phyloP scores from a whole-genome alignment of 2,329 filamentous ascomycete species.

The Calonectria henricotiae region DNA sequence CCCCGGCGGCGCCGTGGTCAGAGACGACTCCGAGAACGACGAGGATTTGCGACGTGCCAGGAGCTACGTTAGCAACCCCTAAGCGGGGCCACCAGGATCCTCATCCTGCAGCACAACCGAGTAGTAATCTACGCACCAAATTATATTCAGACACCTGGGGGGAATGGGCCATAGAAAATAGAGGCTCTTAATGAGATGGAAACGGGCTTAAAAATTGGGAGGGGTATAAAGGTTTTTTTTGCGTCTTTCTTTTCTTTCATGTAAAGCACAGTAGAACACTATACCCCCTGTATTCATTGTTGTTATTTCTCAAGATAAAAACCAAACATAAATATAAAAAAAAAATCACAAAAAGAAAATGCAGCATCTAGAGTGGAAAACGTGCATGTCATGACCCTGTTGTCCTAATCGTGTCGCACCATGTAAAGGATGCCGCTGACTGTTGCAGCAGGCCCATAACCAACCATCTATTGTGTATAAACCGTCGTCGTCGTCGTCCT shows the following conservation, averaged over 20 bases:
- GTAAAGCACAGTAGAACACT: slow-evolving; percentile 46
- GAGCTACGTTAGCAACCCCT: slow-evolving; percentile 67
- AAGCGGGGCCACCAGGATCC: slow-evolving; percentile 33
- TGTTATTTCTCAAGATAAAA: slow-evolving; percentile 5
- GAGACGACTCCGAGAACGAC: slow-evolving; percentile 56
- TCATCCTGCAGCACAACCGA: slow-evolving; percentile 20
- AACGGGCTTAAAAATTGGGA: slow-evolving; percentile 17
- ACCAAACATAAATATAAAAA: slow-evolving; percentile 22
- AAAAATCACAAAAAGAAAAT: slow-evolving; percentile 7
- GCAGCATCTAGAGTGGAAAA: slow-evolving; percentile 25
- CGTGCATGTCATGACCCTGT: slow-evolving; percentile 35
- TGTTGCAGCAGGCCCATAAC: slow-evolving; percentile 36
- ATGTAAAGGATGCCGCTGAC: slow-evolving; percentile 38
- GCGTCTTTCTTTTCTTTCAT: slow-evolving; percentile 29
- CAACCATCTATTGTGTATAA: slow-evolving; percentile 30
- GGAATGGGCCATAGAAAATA: slow-evolving; percentile 14
- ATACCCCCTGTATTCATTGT: slow-evolving; percentile 47
- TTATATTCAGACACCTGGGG: slow-evolving; percentile 13
- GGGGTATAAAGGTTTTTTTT: slow-evolving; percentile 32
- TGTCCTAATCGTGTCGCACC: slow-evolving; percentile 32
- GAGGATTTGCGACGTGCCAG: slow-evolving; percentile 62
- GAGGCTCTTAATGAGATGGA: slow-evolving; percentile 13
- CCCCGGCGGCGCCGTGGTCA: slow-evolving; percentile 47
- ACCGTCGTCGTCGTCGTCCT: slow-evolving; percentile 23
- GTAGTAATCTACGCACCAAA: slow-evolving; percentile 2